Percentiles rank a stretch among this genome's conserved stretches.
Conservation (phyloP, 169 alveolate species). For the Cyclospora cayetanensis region DNA sequence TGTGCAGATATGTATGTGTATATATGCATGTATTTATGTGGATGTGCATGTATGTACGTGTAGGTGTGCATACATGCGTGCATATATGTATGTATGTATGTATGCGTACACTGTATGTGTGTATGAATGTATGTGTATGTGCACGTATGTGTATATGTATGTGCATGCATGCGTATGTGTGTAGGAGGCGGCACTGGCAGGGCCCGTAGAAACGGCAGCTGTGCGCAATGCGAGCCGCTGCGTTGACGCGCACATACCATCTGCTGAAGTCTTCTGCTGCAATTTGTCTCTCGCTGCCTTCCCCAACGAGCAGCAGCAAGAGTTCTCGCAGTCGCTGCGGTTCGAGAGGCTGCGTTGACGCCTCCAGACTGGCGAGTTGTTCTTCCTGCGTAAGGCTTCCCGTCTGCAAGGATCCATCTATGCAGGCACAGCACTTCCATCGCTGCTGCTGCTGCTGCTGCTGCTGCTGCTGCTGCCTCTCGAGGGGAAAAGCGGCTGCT, state of each 20-base stretch:
- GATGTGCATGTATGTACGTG: too few relatives aligned
- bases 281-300: neutral
- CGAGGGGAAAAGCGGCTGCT: neutral
- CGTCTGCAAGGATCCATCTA: neutral
- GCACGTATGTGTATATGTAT: neutral
- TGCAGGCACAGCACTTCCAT: constrained; percentile 7
- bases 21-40: too few relatives aligned
- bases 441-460: constrained; percentile 42
- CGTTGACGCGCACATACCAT: neutral
- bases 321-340: neutral
- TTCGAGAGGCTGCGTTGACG: constrained; percentile 5
- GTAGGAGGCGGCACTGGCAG: neutral
- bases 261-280: neutral
- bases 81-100: too few relatives aligned
- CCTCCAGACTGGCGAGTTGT: neutral
- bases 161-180: neutral
- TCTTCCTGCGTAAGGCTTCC: neutral
- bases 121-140: too few relatives aligned
- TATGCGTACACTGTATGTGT: too few relatives aligned
- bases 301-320: constrained; percentile 31
- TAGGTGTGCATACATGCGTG: too few relatives aligned
- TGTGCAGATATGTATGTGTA: too few relatives aligned
- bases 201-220: neutral
- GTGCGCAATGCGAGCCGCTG: neutral
- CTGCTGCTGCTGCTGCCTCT: too few relatives aligned